Evolutionary conservation across 768 basidiomycete genomes (phyloP), one percentile per base, ranked within the genome.

Genomic region (Pisolithus sp.): DNA sequence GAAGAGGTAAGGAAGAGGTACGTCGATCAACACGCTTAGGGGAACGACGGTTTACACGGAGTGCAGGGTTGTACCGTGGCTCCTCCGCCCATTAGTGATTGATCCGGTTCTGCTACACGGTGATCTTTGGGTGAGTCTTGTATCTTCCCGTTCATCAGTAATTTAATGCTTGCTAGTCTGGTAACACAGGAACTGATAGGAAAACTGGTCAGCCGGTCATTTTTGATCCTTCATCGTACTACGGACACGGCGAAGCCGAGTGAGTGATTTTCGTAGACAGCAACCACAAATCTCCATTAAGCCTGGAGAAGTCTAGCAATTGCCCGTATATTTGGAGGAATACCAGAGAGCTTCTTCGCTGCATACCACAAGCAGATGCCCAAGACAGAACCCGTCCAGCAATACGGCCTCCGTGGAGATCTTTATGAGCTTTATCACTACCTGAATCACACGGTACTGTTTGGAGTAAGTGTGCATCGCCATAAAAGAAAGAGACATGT

Each of bases 361-460:
- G 76, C 77, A 18, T 91, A 91, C 58, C 83, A 89, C 56, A 54
- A 79, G 44, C 53, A 81, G 56, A 68, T 75, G 26, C 82, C 84
- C 0, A 88, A 82, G 63, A 73, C 82, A 1, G 76, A 83, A 31
- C 88, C 88, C 5, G 73, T 73, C 4, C 75, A 77, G 4, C 77
- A 89, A 59, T 89, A 86, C 59, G 73, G 74, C 26, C 71, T 82
- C 36, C 77, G 89, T 31, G 75, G 67, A 30, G 78, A 85, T 47
- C 66, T 90, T n/a, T 90, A 91, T 57, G 80, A 88, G 64, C 67
- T 90, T 24, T 91, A 86, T 56, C 89, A 91, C 66, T 88, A 89
- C 60, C 68, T 90, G 56, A 91, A 91, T 58, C 89, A 91, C 59
- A 87, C 88, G 0, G 69, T 87, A 5, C 63, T 91, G 5, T 90